These are phyloP conservation scores for Leccinum boreale DNA, from an alignment of 768 basidiomycete genomes.

Conservation along the genomic window DNA sequence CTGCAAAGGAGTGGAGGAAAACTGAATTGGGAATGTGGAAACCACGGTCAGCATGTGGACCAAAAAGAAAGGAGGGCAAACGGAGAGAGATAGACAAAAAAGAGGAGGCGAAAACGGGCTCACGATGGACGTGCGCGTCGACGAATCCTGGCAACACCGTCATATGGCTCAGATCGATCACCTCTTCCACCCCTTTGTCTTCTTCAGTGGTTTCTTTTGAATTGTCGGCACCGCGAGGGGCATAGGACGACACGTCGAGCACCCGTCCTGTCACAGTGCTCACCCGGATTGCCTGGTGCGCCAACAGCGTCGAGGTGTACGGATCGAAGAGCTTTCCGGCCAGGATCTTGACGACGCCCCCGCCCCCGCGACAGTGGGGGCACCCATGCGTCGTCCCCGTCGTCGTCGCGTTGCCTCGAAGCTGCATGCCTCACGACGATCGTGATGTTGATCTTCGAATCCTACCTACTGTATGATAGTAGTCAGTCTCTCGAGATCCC, in stretches of 20 bases:
- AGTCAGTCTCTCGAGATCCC: not conserved
- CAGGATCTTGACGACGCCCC: conserved; percentile 18
- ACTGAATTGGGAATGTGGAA: conserved; percentile 24
- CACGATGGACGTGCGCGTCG: conserved; percentile 55
- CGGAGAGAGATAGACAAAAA: not conserved
- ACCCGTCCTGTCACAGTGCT: conserved; percentile 47
- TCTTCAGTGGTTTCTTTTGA: not conserved
- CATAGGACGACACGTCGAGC: conserved; percentile 33
- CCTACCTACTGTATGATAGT: conserved; percentile 1
- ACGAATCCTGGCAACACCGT: conserved; percentile 58
- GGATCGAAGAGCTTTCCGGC: conserved; percentile 55
- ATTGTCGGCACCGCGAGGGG: conserved; percentile 1
- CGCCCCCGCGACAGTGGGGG: not conserved
- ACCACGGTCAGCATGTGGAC: not conserved
- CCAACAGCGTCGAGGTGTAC: conserved; percentile 36
- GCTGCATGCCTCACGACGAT: not conserved
- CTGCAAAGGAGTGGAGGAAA: conserved; percentile 58
- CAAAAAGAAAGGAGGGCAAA: not conserved
- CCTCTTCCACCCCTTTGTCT: conserved; percentile 15
- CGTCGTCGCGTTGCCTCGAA: not conserved
- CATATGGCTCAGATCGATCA: conserved; percentile 43
- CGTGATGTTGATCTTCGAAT: not conserved
- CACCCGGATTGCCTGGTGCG: conserved; percentile 47
- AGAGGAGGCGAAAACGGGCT: not conserved
- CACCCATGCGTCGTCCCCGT: not conserved